Evolutionary conservation across 108 stramenopile genomes (phyloP), one percentile per base, ranked within the genome.

Genomic region (Nitzschia inconspicua): DNA sequence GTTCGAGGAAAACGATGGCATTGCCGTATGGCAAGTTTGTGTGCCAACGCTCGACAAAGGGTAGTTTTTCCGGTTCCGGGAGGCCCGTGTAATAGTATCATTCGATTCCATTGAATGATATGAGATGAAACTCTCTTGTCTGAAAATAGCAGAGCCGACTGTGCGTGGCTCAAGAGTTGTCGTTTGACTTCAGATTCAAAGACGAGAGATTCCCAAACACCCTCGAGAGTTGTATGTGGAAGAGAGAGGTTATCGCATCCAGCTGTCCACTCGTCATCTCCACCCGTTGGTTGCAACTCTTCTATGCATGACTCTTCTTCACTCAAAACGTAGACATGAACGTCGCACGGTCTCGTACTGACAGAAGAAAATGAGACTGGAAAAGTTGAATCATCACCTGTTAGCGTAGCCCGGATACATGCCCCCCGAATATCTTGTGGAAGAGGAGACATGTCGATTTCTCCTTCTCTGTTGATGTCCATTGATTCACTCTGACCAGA

Each of bases 1-100:
- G 85, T 66, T 18, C 70, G 39, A 1, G 55, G 66, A 52, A 81
- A 93, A 27, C 68, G 77, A 26, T 70, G 51, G n/a, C 41, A 34
- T 28, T 84, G 30, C 16, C 87, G 80, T 22, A 93, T 85, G 26
- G 78, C 69, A 4, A 93, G 68, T 70, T 93, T 91, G 43, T 91
- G 87, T 25, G 84, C 85, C 14, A 95, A 48, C 5, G 87, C 85
- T 37, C 80, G 64, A 68, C 85, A 83, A 4, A 93, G 68, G 25
- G 76, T 77, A 0, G 89, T 92, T 50, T 95, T 95, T n/a, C 73
- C 73, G 9, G 83, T 90, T 22, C 93, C 93, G 1, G 93, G 93
- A 18, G 44, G 43, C 16, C 95, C 95, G 65, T 92, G 83, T 1
- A 96, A 60, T 3, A 96, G 84, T 11, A 94, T 47, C 19, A 94